Percentiles rank a stretch among this genome's conserved stretches.
phyloP scores from a whole-genome alignment of 768 basidiomycete genomes.

The Rubroboletus satanas region DNA sequence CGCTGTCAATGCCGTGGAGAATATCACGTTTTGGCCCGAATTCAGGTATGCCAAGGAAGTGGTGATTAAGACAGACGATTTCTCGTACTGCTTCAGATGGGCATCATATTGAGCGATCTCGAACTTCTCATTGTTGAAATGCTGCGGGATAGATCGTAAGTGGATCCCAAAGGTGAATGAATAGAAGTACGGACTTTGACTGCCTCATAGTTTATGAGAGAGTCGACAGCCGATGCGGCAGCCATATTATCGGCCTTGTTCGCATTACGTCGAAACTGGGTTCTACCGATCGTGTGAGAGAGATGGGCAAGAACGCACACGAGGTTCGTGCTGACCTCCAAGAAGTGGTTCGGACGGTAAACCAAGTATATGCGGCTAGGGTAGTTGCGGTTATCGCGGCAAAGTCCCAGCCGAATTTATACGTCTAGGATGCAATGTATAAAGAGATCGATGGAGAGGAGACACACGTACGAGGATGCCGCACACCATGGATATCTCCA shows the following conservation, averaged over 20 bases:
- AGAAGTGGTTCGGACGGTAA: constrained; percentile 91
- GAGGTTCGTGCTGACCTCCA: constrained; percentile 64
- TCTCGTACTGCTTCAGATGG: constrained; percentile 82
- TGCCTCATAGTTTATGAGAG: constrained; percentile 96
- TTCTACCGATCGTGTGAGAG: constrained; percentile 44
- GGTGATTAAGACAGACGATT: constrained; percentile 89
- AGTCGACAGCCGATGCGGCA: constrained; percentile 90
- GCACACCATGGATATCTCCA: constrained; percentile 96
- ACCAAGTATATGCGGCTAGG: constrained; percentile 93
- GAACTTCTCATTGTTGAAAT: constrained; percentile 95
- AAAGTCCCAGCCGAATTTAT: constrained; percentile 97
- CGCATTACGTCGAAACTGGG: constrained; percentile 88
- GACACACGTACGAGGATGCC: constrained; percentile 76
- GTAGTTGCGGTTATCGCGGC: constrained; percentile 85
- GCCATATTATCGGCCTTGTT: constrained; percentile 97
- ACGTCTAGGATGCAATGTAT: constrained; percentile 54
- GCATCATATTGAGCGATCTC: constrained; percentile 92
- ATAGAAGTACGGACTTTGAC: constrained; percentile 69
- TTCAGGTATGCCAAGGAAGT: constrained; percentile 92
- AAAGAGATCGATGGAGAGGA: background rate
- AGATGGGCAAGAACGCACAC: background rate
- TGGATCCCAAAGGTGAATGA: background rate
- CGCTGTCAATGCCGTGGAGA: constrained; percentile 85
- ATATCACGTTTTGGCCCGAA: constrained; percentile 96
- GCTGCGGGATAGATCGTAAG: constrained; percentile 41